These are phyloP conservation scores for Triangularia setosa DNA, from an alignment of 2,329 filamentous ascomycete species.

Conservation along the genomic window DNA sequence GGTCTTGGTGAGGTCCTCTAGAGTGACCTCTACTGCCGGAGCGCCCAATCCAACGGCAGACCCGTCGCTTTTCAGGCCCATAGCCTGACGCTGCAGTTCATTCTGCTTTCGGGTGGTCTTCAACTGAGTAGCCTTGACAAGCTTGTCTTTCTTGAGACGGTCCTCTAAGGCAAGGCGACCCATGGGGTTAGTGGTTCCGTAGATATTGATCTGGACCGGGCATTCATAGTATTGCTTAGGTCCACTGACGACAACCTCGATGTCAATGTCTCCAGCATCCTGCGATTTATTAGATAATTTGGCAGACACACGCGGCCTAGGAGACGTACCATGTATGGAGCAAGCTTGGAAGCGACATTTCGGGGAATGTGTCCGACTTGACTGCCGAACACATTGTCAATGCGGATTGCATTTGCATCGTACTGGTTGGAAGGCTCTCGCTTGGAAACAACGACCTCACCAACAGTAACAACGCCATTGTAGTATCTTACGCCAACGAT, in stretches of 20 bases:
- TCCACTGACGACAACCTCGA: conserved; percentile 69
- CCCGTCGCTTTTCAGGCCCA: conserved; percentile 38
- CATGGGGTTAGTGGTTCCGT: conserved; percentile 57
- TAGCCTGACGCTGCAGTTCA: conserved; percentile 46
- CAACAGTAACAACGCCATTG: conserved; percentile 55
- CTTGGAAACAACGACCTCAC: conserved; percentile 59
- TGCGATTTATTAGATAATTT: conserved; percentile 32
- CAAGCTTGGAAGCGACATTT: conserved; percentile 64
- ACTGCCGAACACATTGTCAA: conserved; percentile 68
- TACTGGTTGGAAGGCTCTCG: conserved; percentile 67
- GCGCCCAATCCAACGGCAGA: conserved; percentile 36
- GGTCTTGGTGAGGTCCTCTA: conserved; percentile 61
- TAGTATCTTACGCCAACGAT: conserved; percentile 58
- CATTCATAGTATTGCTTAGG: conserved; percentile 66
- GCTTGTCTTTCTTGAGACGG: conserved; percentile 59
- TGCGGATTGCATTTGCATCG: conserved; percentile 71
- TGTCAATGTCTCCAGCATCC: conserved; percentile 54
- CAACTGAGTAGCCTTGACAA: conserved; percentile 56
- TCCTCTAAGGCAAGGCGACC: conserved; percentile 53
- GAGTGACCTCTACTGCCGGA: conserved; percentile 40
- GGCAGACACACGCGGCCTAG: neutral
- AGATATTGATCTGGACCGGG: conserved; percentile 65
- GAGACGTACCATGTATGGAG: conserved; percentile 61
- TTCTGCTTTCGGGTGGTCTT: conserved; percentile 52
- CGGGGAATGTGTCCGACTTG: conserved; percentile 79